phyloP scores from a whole-genome alignment of 2,329 filamentous ascomycete species.

The Exophiala lecanii-corni region DNA sequence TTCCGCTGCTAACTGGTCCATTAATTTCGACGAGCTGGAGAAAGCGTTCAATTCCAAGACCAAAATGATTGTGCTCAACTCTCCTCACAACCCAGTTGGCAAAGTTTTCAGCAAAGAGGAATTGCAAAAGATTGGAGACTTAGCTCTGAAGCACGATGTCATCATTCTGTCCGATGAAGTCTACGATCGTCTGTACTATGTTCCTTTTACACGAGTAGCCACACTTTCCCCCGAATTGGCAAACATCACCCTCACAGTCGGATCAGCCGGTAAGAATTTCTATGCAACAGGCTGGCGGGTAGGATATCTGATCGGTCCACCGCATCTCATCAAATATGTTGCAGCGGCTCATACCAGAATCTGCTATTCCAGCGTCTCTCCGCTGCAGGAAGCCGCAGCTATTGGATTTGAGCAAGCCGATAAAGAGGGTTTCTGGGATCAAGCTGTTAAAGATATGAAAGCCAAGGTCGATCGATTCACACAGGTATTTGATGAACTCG shows the following conservation, averaged over 20 bases:
- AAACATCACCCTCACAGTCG: conserved; percentile 83
- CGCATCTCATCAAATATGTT: conserved; percentile 85
- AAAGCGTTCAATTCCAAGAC: conserved; percentile 77
- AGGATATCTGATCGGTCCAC: conserved; percentile 86
- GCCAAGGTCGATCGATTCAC: conserved; percentile 84
- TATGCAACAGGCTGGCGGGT: conserved; percentile 97
- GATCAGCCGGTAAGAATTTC: conserved; percentile 96
- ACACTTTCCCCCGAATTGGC: conserved; percentile 88
- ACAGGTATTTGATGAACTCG: conserved; percentile 69
- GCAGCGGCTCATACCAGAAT: conserved; percentile 91
- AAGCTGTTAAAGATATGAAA: conserved; percentile 81
- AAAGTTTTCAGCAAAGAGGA: conserved; percentile 88
- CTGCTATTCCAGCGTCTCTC: conserved; percentile 90
- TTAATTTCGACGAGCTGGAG: conserved; percentile 80
- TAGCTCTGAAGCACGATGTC: conserved; percentile 89
- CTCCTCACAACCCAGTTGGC: conserved; percentile 84
- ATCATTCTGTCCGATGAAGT: conserved; percentile 91
- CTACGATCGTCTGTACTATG: conserved; percentile 92
- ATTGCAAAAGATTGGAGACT: conserved; percentile 74
- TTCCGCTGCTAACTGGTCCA: conserved; percentile 79
- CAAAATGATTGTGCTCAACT: conserved; percentile 81
- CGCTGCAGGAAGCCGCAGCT: conserved; percentile 88
- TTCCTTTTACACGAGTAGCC: conserved; percentile 87
- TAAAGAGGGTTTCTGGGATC: conserved; percentile 77
- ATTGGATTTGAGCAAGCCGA: conserved; percentile 93